These are phyloP conservation scores for Catharanthus roseus DNA, from an alignment of 257 asterid species.

Conservation along the genomic window DNA sequence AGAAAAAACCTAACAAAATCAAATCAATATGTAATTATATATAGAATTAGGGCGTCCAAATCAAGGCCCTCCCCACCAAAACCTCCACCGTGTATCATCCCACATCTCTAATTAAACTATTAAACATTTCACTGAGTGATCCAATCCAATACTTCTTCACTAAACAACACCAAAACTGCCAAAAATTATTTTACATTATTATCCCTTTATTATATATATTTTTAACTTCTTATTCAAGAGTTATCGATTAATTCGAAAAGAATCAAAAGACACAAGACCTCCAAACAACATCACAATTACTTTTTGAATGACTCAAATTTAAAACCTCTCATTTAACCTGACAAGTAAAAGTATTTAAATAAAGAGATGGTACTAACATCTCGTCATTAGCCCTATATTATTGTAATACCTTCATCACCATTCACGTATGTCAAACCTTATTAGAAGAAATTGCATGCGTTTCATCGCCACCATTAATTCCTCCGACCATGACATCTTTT, in stretches of 20 bases:
- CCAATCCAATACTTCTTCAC: neutral
- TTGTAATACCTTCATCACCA: neutral
- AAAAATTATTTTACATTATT: conserved; percentile 5
- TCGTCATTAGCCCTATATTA: no score
- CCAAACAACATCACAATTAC: no score
- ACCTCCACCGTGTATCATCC: conserved; percentile 15
- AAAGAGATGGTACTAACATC: no score
- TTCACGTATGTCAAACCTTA: conserved; percentile 2
- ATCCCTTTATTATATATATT: neutral
- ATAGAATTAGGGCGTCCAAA: conserved; percentile 3
- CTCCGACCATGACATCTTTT: conserved; percentile 20
- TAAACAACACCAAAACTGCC: neutral
- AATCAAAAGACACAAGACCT: no score
- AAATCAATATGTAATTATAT: no score
- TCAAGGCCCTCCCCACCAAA: neutral
- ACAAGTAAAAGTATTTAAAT: no score
- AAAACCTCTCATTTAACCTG: no score
- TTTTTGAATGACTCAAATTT: no score
- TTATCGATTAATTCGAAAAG: no score
- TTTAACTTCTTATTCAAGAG: no score
- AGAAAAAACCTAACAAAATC: no score
- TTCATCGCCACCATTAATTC: conserved; percentile 31
- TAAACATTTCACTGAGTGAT: neutral
- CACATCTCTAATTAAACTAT: neutral
- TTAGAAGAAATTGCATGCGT: conserved; percentile 4